Base-by-base conservation (phyloP, 164 flowering plant species). In the Vitis cinerea region DNA sequence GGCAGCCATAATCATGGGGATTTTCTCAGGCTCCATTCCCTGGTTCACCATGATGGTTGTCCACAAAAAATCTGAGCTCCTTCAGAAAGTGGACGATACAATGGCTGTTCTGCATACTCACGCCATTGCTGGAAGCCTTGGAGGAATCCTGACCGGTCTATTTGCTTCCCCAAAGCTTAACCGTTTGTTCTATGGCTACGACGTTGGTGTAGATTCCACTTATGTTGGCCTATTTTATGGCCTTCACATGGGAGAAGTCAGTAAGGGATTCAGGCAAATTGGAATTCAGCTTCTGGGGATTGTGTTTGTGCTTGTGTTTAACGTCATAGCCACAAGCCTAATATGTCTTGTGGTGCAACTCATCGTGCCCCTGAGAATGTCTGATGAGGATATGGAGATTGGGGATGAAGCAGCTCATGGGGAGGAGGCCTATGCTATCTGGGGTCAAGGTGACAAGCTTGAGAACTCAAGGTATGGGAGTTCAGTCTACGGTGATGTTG, bases 11-110 rank as follows among this genome's bases (percentile, higher is more conserved):
- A 63, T 79, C 53, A 81, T 81, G 82, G 86, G 84, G 50, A 1
- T 83, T 0, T 65, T 55, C 27, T 83, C 84, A 0, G 86, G 82
- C 64, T 77, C 82, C 10, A 77, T 79, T 50, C 84, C 82, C 10
- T 83, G 86, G 84, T 81, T 72, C 79, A 83, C 84, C 59, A 81
- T 83, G 84, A 81, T 81, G 86, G 86, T 81, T 14, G 74, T 83
- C 56, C 86, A 83, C 72, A 81, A 83, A 72, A 79, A 70, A 27
- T 79, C 77, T 7, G 75, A 23, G 66, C 84, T 83, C 6, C 83
- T 83, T 8, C 83, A 83, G 65, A 73, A 77, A 66, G 84, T 83
- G 10, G 86, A 83, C 69, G 86, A 83, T 67, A 83, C 84, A 47
- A 83, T 79, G 86, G 84, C 86, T 29, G 81, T 81, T 14, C 66